These are phyloP conservation scores for Mucor piriformis DNA, from an alignment of 371 early-diverging fungal genomes.

Conservation along the genomic window DNA sequence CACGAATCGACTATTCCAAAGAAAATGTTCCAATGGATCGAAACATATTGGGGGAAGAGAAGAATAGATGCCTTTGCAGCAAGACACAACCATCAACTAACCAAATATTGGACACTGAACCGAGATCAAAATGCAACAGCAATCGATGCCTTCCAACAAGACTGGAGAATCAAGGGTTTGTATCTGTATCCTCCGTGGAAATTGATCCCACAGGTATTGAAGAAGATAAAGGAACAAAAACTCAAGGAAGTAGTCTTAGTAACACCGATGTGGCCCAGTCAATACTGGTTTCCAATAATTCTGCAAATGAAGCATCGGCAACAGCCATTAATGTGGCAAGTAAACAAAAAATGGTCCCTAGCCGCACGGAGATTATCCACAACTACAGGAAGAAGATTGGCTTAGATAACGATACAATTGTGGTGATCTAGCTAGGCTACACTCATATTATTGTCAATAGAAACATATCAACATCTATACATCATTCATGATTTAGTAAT, in stretches of 20 bases:
- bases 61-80: slow-evolving; percentile 6
- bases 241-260: slow-evolving; percentile 13
- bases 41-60: background rate
- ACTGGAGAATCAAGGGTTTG: slow-evolving; percentile 2
- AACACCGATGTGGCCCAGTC: slow-evolving; percentile 29
- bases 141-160: slow-evolving; percentile 9
- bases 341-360: slow-evolving; percentile 3
- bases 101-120: background rate
- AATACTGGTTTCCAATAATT: slow-evolving; percentile 20
- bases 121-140: slow-evolving; percentile 1
- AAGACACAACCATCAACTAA: background rate
- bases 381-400: slow-evolving; percentile 3
- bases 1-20: background rate
- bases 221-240: slow-evolving; percentile 10
- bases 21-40: background rate
- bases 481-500: too few relatives aligned
- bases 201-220: slow-evolving; percentile 6
- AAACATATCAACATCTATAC: too few relatives aligned
- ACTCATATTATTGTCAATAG: too few relatives aligned
- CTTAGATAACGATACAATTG: too few relatives aligned
- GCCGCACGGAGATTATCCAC: slow-evolving; percentile 16
- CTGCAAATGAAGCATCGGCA: background rate
- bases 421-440: too few relatives aligned
- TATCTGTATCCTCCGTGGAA: slow-evolving; percentile 8
- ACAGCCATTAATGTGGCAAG: background rate